Conservation (phyloP, 305 asterid species). For the Fraxinus angustifolia region DNA sequence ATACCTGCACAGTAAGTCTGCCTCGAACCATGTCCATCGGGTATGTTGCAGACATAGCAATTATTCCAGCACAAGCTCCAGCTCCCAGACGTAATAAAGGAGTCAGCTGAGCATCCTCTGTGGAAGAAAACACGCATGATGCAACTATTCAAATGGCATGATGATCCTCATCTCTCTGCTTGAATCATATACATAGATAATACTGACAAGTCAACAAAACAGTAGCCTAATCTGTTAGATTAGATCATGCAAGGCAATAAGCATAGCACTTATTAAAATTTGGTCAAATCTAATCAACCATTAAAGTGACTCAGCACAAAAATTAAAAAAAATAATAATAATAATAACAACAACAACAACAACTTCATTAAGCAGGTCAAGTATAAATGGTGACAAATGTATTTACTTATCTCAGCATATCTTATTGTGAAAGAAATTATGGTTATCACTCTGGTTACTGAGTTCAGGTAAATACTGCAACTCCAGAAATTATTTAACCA, state of each 20-base stretch:
- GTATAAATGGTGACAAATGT: not conserved
- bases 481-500: not conserved
- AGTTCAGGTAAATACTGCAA: not conserved
- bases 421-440: not conserved
- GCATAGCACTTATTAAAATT: not conserved
- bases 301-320: not conserved
- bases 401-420: not conserved
- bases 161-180: not conserved
- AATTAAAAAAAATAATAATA: not conserved
- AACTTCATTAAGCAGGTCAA: not conserved
- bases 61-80: conserved; percentile 98
- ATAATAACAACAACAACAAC: no score
- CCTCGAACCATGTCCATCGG: conserved; percentile 99
- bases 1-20: conserved; percentile 91
- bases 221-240: not conserved
- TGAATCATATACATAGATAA: not conserved
- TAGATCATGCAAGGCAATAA: not conserved
- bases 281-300: not conserved
- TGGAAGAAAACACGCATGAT: conserved; percentile 20
- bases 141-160: not conserved
- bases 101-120: conserved; percentile 89
- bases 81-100: conserved; percentile 95
- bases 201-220: not conserved
- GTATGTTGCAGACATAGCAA: conserved; percentile 99
- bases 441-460: not conserved